Base-by-base conservation (phyloP, 345 rosid genomes). In the Nephelium lappaceum region DNA sequence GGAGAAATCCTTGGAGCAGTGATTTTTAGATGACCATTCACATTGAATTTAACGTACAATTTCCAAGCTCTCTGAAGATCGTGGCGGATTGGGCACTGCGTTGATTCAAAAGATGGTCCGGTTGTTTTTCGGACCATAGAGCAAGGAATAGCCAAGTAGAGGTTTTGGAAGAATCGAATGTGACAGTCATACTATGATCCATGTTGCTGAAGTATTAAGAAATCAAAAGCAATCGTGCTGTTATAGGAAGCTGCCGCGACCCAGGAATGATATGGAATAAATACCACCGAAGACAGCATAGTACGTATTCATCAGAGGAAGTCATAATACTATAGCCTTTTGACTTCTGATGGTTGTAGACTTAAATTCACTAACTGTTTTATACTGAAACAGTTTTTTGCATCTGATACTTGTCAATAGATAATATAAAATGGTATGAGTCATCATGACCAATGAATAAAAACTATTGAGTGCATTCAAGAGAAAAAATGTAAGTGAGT, bases 131-230 rank as follows among this genome's bases (percentile, higher is more conserved):
- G 81, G 79, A 79, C 79, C 66, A 66, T 76, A 57, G 60, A 76
- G 69, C 73, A 67, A 67, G 84, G 83, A 68, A 84, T n/a, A 84
- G 69, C 43, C 7, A 57, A 78, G 77, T 79, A 7, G 23, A 39
- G n/a, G 41, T 66, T 12, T 60, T 81, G 74, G 78, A 83, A 78
- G n/a, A 78, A 51, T 45, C 21, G 8, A 73, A 84, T 76, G 58
- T 61, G 9, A 47, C 36, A 23, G 74, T n/a, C 71, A 8, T 81
- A 63, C 49, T 79, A 84, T 38, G 66, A 67, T 19, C n/a, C 68
- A 57, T 61, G 76, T 83, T 21, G 39, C 76, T 0, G 41, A 60
- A 21, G 49, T 43, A 10, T 53, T 83, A 42, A 47, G 80, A 25
- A 69, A 67, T 41, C 41, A 47, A 12, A 65, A 58, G 11, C 82